These are phyloP conservation scores for Cercospora beticola DNA, from an alignment of 2,329 filamentous ascomycete species.

Conservation along the genomic window DNA sequence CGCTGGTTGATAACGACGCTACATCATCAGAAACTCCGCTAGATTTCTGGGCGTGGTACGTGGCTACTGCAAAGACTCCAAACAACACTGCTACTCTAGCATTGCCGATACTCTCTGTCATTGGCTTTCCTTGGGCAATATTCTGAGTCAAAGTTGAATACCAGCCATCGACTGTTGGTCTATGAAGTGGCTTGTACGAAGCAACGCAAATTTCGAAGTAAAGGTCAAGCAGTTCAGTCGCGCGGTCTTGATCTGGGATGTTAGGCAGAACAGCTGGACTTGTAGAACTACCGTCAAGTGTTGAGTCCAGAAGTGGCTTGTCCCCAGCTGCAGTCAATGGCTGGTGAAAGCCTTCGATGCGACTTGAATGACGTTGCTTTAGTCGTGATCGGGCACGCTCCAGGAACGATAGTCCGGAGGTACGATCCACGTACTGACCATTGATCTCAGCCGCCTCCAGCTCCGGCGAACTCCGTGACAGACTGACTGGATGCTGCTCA, in stretches of 20 bases:
- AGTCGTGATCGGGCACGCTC: not conserved
- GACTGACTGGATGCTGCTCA: not conserved
- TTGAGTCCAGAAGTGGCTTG: not conserved
- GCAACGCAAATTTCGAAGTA: constrained; percentile 63
- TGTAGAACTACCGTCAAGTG: not conserved
- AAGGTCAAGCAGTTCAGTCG: constrained; percentile 49
- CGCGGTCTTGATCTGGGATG: constrained; percentile 24
- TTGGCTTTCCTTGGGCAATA: not conserved
- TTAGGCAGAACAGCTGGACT: not conserved
- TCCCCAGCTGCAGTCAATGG: not conserved
- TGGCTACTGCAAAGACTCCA: not conserved
- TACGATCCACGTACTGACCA: not conserved
- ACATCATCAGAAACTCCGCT: not conserved
- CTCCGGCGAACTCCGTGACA: not conserved
- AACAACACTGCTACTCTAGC: not conserved
- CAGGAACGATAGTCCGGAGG: not conserved
- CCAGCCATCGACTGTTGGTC: constrained; percentile 49
- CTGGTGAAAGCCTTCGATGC: not conserved
- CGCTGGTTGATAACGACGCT: not conserved
- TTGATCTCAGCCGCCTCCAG: not conserved
- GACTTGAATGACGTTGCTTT: not conserved
- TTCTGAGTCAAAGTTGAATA: not conserved
- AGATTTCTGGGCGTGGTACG: not conserved
- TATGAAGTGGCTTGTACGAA: constrained; percentile 59
- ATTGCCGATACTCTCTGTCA: not conserved